Percentiles rank a stretch among this genome's conserved stretches.
Conservation (phyloP, 805 yeast genomes). For the Sugiyamaella valdiviana region DNA sequence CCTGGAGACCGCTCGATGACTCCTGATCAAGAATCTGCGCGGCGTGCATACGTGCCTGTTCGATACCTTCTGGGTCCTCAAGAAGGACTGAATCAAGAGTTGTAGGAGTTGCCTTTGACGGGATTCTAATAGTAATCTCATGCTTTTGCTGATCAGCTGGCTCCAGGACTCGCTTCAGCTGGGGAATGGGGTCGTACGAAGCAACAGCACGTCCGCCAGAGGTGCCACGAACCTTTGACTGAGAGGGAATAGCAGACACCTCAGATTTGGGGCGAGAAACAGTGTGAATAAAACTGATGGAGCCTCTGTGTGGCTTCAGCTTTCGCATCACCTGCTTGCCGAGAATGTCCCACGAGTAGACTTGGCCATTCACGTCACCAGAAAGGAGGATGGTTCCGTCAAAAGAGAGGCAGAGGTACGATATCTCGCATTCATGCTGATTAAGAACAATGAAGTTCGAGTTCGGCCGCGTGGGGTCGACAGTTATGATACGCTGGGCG, state of each 20-base stretch:
- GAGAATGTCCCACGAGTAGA: conserved; percentile 57
- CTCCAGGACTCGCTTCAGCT: conserved; percentile 21
- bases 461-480: conserved; percentile 22
- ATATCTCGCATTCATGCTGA: conserved; percentile 36
- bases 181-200: conserved; percentile 21
- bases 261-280: conserved; percentile 5
- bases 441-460: conserved; percentile 14
- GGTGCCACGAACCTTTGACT: conserved; percentile 2
- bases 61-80: conserved; percentile 4
- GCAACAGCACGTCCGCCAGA: conserved; percentile 6
- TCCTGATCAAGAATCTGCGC: conserved; percentile 8
- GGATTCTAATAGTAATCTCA: conserved; percentile 10
- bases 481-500: conserved; percentile 43
- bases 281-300: conserved; percentile 17
- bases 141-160: background rate
- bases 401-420: conserved; percentile 53
- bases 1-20: conserved; percentile 12
- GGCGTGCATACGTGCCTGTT: conserved; percentile 1
- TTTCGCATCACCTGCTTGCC: conserved; percentile 30
- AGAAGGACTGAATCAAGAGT: background rate
- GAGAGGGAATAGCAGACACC: background rate
- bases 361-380: conserved; percentile 69
- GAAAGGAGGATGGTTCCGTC: conserved; percentile 70
- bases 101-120: background rate
- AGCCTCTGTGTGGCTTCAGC: conserved; percentile 23